These are phyloP conservation scores for Kwoniella botswanensis DNA, from an alignment of 768 basidiomycete genomes.

Conservation along the genomic window DNA sequence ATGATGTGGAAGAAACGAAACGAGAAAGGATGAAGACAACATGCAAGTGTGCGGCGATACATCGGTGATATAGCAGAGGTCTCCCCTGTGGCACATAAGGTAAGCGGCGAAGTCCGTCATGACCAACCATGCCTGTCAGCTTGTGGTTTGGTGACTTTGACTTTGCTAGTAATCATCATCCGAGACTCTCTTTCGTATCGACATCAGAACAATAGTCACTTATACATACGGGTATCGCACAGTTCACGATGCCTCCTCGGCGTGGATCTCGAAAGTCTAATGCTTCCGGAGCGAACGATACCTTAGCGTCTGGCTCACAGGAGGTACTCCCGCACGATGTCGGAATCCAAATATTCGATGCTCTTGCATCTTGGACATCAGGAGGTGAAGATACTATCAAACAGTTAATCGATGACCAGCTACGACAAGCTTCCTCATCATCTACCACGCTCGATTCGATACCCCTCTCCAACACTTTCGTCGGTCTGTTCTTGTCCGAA, in stretches of 20 bases:
- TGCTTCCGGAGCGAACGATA: not conserved
- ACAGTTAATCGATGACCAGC: constrained; percentile 8
- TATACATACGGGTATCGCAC: not conserved
- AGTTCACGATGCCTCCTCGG: constrained; percentile 20
- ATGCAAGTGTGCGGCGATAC: not conserved
- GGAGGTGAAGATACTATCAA: constrained; percentile 8
- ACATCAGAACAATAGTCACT: not conserved
- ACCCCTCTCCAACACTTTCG: constrained; percentile 21
- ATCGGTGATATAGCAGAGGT: not conserved
- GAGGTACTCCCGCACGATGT: not conserved
- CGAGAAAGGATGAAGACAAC: not conserved
- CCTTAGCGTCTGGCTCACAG: constrained; percentile 5
- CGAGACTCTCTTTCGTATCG: not conserved
- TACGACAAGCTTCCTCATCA: constrained; percentile 6
- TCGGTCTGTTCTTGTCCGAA: constrained; percentile 7
- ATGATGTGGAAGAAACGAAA: constrained; percentile 21
- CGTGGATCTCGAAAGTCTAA: constrained; percentile 6
- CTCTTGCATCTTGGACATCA: constrained; percentile 17
- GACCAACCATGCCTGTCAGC: too few relatives aligned
- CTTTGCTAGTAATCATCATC: not conserved
- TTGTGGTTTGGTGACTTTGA: too few relatives aligned
- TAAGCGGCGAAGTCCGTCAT: not conserved
- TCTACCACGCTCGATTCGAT: constrained; percentile 14
- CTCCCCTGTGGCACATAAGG: not conserved
- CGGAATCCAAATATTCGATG: constrained; percentile 17